phyloP scores from a whole-genome alignment of 164 flowering plant genomes.

The Houttuynia cordata region DNA sequence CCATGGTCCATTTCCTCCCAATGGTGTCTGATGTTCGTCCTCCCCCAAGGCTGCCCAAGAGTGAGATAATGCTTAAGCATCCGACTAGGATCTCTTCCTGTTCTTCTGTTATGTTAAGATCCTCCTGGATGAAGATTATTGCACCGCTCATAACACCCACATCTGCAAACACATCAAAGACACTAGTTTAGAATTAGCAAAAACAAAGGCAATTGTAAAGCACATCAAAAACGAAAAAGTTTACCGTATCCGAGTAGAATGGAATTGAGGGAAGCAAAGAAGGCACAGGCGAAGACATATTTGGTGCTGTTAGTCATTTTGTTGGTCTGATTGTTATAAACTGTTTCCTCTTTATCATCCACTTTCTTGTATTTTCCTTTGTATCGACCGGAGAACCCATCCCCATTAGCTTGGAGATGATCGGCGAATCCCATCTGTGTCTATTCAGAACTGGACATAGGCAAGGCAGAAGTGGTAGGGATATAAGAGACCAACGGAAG shows the following conservation, averaged over 20 bases:
- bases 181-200: neutral
- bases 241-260: neutral
- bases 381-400: too few relatives aligned
- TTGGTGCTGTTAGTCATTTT: constrained; percentile 2
- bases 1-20: constrained; percentile 98
- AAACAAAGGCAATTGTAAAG: too few relatives aligned
- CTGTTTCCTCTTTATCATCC: too few relatives aligned
- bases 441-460: too few relatives aligned
- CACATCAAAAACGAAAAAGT: too few relatives aligned
- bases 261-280: constrained; percentile 10
- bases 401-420: too few relatives aligned
- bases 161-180: constrained; percentile 28
- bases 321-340: too few relatives aligned
- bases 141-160: constrained; percentile 99
- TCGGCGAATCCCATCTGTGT: too few relatives aligned
- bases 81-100: constrained; percentile 85
- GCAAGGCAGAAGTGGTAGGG: too few relatives aligned
- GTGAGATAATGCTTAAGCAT: constrained; percentile 60
- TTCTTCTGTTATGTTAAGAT: constrained; percentile 69
- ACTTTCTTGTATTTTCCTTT: too few relatives aligned
- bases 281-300: constrained; percentile 20
- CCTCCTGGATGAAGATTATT: constrained; percentile 73
- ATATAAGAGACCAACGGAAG: too few relatives aligned
- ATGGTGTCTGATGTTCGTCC: constrained; percentile 74
- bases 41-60: constrained; percentile 80